phyloP scores from a whole-genome alignment of 257 asterid species.

The Solanum sitiens region DNA sequence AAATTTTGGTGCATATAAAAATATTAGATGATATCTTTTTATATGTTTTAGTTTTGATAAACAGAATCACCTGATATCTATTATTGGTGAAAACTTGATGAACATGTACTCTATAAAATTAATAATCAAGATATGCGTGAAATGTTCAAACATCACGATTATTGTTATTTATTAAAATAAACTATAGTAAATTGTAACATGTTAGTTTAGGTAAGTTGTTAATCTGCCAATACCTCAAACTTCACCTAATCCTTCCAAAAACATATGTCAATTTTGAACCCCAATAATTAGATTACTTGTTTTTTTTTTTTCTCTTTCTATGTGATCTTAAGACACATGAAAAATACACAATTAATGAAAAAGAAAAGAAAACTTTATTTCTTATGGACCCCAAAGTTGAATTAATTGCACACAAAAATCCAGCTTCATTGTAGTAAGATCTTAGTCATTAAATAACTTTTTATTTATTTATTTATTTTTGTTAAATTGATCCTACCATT shows the following conservation, averaged over 20 bases:
- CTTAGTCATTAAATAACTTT: constrained; percentile 9
- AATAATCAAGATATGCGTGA: too few relatives aligned
- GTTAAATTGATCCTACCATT: constrained; percentile 1
- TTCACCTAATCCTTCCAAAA: constrained; percentile 8
- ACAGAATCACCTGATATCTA: background rate
- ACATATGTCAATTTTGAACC: background rate
- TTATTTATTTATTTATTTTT: background rate
- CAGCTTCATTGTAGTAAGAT: constrained; percentile 7
- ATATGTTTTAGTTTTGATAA: background rate
- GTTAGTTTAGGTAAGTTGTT: background rate
- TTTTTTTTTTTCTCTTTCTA: background rate
- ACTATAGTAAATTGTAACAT: background rate
- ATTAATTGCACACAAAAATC: constrained; percentile 23
- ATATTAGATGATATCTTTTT: too few relatives aligned
- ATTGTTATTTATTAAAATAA: too few relatives aligned
- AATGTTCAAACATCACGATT: too few relatives aligned
- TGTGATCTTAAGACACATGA: background rate
- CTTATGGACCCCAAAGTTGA: constrained; percentile 12
- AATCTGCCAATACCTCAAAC: background rate
- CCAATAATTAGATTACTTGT: background rate
- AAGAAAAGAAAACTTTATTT: background rate
- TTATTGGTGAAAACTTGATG: background rate
- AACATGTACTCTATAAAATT: too few relatives aligned
- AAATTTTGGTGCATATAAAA: too few relatives aligned
- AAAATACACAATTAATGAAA: background rate